Evolutionary conservation across 2,329 filamentous ascomycete genomes (phyloP).

Genomic region (Venturiaceae sp.): DNA sequence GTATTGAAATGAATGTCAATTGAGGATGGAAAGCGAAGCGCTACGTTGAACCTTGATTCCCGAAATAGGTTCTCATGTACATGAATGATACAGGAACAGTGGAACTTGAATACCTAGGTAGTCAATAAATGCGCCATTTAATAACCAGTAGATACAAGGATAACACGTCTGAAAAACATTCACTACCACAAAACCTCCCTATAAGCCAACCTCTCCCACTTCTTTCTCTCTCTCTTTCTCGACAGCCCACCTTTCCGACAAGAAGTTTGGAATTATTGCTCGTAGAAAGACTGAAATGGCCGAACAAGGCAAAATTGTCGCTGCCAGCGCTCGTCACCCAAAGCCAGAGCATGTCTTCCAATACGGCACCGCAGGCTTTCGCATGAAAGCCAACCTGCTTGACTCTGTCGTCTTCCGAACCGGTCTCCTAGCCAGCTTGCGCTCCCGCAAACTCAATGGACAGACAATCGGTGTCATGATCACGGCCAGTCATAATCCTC

Average conservation of each 20-base stretch:
- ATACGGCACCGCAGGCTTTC: conserved; percentile 42
- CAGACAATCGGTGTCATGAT: conserved; percentile 96
- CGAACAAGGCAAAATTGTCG: conserved; percentile 14
- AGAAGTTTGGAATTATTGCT: too few species aligned
- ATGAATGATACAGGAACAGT: too few species aligned
- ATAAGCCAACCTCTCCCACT: neutral
- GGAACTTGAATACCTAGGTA: too few species aligned
- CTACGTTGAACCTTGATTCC: too few species aligned
- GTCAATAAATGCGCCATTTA: neutral
- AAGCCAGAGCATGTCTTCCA: conserved; percentile 24
- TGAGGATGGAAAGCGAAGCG: too few species aligned
- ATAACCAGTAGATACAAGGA: neutral
- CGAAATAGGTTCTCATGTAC: too few species aligned
- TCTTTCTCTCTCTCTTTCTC: neutral
- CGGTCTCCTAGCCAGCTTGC: conserved; percentile 76
- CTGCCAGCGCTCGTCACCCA: conserved; percentile 21
- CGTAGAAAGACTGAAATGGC: neutral
- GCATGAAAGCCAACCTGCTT: conserved; percentile 69
- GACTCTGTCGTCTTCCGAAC: conserved; percentile 90
- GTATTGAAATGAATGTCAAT: too few species aligned
- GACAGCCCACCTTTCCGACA: neutral
- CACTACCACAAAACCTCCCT: neutral
- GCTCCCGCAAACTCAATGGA: conserved; percentile 80
- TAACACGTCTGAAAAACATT: neutral
- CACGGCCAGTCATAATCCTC: conserved; percentile 86